A percentile compares a stretch with the other conserved stretches of the same genome.
phyloP scores from a whole-genome alignment of 2,329 filamentous ascomycete genomes.

The Monilinia laxa region DNA sequence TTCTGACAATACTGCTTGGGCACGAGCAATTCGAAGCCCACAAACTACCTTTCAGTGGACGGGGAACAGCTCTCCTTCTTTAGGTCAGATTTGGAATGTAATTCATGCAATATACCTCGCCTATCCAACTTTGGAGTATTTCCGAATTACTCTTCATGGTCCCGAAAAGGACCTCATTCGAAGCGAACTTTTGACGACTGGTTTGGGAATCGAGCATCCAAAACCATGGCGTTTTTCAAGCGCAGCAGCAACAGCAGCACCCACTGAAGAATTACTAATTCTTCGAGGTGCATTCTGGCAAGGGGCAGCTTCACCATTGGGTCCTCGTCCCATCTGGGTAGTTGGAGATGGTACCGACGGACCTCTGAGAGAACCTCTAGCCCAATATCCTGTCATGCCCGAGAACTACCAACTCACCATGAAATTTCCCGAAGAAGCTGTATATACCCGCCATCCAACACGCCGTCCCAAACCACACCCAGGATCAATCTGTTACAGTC shows the following conservation, averaged over 20 bases:
- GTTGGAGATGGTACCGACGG: conserved; percentile 25
- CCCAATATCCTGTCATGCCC: conserved; percentile 44
- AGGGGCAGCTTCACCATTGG: conserved; percentile 66
- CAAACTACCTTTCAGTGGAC: conserved; percentile 42
- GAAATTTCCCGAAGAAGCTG: conserved; percentile 32
- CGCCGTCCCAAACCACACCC: conserved; percentile 70
- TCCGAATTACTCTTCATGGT: conserved; percentile 42
- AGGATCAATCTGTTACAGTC: conserved; percentile 71
- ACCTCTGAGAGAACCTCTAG: conserved; percentile 44
- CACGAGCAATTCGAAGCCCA: conserved; percentile 37
- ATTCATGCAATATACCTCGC: conserved; percentile 43
- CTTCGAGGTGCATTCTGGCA: conserved; percentile 66
- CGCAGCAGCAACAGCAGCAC: background rate
- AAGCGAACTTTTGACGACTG: conserved; percentile 39
- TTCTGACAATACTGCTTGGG: conserved; percentile 45
- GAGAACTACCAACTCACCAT: conserved; percentile 46
- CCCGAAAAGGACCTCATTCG: conserved; percentile 34
- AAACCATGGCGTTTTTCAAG: conserved; percentile 23
- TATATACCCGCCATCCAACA: conserved; percentile 66
- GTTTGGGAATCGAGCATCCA: conserved; percentile 30
- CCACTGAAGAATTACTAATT: conserved; percentile 46
- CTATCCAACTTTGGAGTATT: conserved; percentile 39
- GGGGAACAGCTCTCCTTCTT: conserved; percentile 35
- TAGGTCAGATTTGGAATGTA: conserved; percentile 44
- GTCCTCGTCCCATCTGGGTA: conserved; percentile 61